These are phyloP conservation scores for Phytophthora sansomeana DNA, from an alignment of 352 stramenopile genomes.

Conservation along the genomic window DNA sequence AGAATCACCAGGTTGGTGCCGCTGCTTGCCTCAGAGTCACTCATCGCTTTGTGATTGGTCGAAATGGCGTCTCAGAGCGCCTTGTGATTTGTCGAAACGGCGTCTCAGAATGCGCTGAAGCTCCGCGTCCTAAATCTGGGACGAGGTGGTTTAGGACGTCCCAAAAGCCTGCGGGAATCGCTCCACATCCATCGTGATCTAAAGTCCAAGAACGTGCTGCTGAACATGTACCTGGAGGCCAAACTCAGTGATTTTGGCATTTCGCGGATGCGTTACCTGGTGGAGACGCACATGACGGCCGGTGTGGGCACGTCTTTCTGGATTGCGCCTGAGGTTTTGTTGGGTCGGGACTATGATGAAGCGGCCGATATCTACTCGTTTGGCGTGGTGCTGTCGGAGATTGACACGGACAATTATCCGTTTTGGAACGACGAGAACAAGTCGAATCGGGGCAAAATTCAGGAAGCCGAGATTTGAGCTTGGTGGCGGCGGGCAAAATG, in stretches of 20 bases:
- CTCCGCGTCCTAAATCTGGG: no score
- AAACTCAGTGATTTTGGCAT: conserved; percentile 81
- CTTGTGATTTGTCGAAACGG: no score
- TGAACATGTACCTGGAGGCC: conserved; percentile 63
- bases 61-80: no score
- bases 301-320: conserved; percentile 51
- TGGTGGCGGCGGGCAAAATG: no score
- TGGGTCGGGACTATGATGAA: conserved; percentile 62
- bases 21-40: no score
- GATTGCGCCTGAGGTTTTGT: conserved; percentile 65
- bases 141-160: no score
- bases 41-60: no score
- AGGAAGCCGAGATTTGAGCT: conserved; percentile 47
- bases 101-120: no score
- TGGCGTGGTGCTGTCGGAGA: conserved; percentile 61
- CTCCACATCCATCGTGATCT: conserved; percentile 57
- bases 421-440: conserved; percentile 47
- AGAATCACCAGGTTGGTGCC: no score
- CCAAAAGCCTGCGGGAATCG: no score
- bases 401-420: conserved; percentile 57
- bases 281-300: conserved; percentile 52
- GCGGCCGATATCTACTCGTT: conserved; percentile 66
- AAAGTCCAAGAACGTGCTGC: conserved; percentile 59
- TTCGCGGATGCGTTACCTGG: conserved; percentile 42
- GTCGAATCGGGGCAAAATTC: conserved; percentile 40